Conservation (phyloP, 768 basidiomycete species). For the Multifurca ochricompacta region DNA sequence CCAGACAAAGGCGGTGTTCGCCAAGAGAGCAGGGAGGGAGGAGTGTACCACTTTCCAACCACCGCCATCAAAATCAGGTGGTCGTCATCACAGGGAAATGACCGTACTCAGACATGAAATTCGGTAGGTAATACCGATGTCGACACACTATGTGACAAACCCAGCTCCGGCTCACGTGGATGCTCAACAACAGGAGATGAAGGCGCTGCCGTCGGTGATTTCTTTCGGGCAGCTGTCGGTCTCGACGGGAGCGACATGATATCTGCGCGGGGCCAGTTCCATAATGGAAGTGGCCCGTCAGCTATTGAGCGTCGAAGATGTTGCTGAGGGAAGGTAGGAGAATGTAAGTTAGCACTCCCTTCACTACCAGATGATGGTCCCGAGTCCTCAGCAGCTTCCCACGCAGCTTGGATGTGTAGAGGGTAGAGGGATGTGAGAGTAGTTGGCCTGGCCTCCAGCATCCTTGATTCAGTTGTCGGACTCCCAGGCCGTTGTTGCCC, state of each 20-base stretch:
- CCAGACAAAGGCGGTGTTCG: not conserved
- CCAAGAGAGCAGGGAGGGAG: not conserved
- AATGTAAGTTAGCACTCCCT: not conserved
- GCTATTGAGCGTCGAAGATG: not conserved
- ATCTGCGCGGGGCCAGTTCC: slow-evolving; percentile 20
- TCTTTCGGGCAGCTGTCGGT: not conserved
- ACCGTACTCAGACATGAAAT: not conserved
- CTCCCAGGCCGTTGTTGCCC: not conserved
- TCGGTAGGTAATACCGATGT: not conserved
- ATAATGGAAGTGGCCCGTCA: slow-evolving; percentile 9
- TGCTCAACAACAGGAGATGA: not conserved
- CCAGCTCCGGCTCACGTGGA: not conserved
- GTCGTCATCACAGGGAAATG: not conserved
- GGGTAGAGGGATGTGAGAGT: slow-evolving; percentile 9
- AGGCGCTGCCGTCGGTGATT: not conserved
- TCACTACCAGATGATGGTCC: not conserved
- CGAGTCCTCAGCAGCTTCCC: not conserved
- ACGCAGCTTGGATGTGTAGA: slow-evolving; percentile 5
- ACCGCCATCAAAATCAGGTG: not conserved
- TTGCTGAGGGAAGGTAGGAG: not conserved
- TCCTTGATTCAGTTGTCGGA: not conserved
- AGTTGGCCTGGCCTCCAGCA: not conserved
- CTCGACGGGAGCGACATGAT: slow-evolving; percentile 15
- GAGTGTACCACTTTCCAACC: not conserved
- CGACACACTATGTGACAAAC: not conserved